phyloP scores from a whole-genome alignment of 805 yeast species.

The Sugiyamaella boreocaroliniensis region DNA sequence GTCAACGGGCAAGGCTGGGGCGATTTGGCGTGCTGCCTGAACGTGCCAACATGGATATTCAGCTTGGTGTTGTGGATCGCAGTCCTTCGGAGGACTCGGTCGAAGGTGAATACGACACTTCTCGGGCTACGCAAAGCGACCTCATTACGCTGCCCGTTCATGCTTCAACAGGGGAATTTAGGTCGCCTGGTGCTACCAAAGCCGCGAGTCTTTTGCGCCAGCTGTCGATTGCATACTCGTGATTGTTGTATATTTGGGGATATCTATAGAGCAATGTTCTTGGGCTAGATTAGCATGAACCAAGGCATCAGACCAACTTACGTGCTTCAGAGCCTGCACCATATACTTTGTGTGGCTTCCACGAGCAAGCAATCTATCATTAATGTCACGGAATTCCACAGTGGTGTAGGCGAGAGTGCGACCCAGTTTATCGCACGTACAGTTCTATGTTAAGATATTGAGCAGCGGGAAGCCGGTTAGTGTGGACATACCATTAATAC shows the following conservation, averaged over 20 bases:
- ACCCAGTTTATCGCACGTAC: constrained; percentile 34
- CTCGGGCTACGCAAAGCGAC: no score
- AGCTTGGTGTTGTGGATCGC: not conserved
- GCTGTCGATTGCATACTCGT: not conserved
- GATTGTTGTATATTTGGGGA: not conserved
- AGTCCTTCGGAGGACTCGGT: not conserved
- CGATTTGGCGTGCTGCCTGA: not conserved
- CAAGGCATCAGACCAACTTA: constrained; percentile 17
- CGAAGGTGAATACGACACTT: no score
- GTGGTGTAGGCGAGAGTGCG: constrained; percentile 37
- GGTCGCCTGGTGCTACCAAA: not conserved
- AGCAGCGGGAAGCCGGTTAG: no score
- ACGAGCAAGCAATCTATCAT: constrained; percentile 31
- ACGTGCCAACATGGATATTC: not conserved
- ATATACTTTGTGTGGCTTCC: constrained; percentile 40
- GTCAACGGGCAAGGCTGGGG: not conserved
- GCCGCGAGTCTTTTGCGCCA: not conserved
- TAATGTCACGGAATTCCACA: constrained; percentile 29
- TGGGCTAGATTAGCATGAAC: not conserved
- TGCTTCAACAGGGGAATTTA: not conserved
- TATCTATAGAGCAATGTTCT: not conserved
- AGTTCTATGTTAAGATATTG: constrained; percentile 7
- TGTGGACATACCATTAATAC: constrained; percentile 15
- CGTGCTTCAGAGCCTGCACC: constrained; percentile 32
- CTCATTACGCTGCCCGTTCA: not conserved